phyloP scores from a whole-genome alignment of 2,329 filamentous ascomycete genomes.

The Claviceps humidiphila region DNA sequence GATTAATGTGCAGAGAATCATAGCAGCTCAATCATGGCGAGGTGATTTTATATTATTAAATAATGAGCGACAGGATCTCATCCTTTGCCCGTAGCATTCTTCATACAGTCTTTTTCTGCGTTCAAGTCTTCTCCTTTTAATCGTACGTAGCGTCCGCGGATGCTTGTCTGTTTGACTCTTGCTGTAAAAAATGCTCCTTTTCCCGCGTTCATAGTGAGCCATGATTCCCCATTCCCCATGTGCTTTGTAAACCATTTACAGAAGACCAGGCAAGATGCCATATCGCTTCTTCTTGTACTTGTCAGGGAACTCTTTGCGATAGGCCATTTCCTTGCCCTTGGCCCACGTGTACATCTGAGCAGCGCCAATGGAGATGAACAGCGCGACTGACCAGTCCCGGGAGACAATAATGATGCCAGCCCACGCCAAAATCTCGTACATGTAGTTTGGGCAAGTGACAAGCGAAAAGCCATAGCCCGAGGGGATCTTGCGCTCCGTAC shows the following conservation, averaged over 20 bases:
- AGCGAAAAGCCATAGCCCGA: slow-evolving; percentile 68
- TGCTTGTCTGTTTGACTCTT: neutral
- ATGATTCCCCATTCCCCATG: neutral
- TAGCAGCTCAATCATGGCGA: too few species aligned
- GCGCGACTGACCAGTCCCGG: slow-evolving; percentile 60
- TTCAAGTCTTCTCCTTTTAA: neutral
- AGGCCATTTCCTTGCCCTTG: slow-evolving; percentile 79
- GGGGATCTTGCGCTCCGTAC: slow-evolving; percentile 80
- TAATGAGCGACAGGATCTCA: too few species aligned
- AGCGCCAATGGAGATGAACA: slow-evolving; percentile 64
- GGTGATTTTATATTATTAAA: too few species aligned
- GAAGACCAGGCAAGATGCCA: slow-evolving; percentile 66
- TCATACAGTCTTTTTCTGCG: neutral
- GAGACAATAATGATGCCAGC: slow-evolving; percentile 66
- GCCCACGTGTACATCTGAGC: slow-evolving; percentile 81
- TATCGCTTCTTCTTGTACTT: slow-evolving; percentile 93
- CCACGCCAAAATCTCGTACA: slow-evolving; percentile 87
- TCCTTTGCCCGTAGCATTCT: neutral
- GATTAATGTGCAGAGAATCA: too few species aligned
- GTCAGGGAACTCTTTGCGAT: slow-evolving; percentile 81
- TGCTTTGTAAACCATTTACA: slow-evolving; percentile 30
- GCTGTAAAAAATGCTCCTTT: neutral
- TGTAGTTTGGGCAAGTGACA: slow-evolving; percentile 95
- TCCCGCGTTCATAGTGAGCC: neutral
- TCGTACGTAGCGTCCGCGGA: neutral